phyloP scores from a whole-genome alignment of 139 green algal species.

The Asterochloris erici region DNA sequence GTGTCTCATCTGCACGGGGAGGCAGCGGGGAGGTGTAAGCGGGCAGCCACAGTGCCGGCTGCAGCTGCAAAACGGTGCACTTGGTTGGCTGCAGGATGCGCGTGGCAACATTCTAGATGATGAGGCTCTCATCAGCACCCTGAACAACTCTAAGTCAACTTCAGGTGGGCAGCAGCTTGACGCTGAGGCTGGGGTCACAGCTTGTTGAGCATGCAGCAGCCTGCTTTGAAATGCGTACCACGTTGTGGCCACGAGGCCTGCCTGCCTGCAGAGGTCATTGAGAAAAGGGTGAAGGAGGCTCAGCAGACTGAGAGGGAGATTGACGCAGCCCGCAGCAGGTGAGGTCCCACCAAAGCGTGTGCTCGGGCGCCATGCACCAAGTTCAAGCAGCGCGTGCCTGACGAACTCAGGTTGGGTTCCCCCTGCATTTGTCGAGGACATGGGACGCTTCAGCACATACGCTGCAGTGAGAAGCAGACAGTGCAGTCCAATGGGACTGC shows the following conservation, averaged over 20 bases:
- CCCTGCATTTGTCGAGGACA: too few relatives aligned
- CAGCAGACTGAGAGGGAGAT: constrained; percentile 77
- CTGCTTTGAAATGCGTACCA: background rate
- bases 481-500: too few relatives aligned
- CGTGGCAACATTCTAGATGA: constrained; percentile 89
- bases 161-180: constrained; percentile 20
- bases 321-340: constrained; percentile 50
- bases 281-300: constrained; percentile 70
- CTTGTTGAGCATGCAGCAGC: background rate
- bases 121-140: constrained; percentile 83
- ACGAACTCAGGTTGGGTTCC: too few relatives aligned
- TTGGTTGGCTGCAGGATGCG: constrained; percentile 38
- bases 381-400: too few relatives aligned
- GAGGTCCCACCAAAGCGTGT: too few relatives aligned
- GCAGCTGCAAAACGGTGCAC: too few relatives aligned
- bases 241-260: background rate
- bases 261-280: background rate
- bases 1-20: too few relatives aligned
- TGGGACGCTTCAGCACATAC: too few relatives aligned
- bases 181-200: background rate
- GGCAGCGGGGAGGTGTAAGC: too few relatives aligned
- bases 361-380: too few relatives aligned
- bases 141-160: constrained; percentile 84
- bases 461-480: too few relatives aligned
- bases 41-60: too few relatives aligned